Evolutionary conservation across 2,329 filamentous ascomycete genomes (phyloP), one percentile per base, ranked within the genome.

Genomic region (Colletotrichum sublineola): DNA sequence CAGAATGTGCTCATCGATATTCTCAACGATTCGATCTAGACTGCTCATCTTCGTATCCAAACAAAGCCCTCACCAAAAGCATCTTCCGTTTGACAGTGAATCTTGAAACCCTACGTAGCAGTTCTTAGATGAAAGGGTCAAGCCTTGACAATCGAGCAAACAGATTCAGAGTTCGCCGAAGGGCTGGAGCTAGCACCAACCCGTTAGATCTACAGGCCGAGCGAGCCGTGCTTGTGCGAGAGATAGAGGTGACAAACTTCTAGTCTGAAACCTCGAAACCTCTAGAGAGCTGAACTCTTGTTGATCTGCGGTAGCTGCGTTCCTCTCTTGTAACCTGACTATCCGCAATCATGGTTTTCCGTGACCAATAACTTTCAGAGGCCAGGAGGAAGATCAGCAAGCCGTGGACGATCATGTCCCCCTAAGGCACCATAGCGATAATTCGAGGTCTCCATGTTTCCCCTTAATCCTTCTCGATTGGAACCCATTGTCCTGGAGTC

Each of bases 301-400:
- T 11, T 63, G 24, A 42, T 53, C 36, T 63, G 46, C 42, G 42
- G 36, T 33, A 7, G 46, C 24, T 53, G 36, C n/a, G 11, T 53
- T 24, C 60, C 40, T 40, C 55, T 53, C 40, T 31, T 31, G 36
- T 5, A n/a, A 42, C 36, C 1, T 29, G 33, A n/a, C 46, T 20
- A 63, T 52, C 46, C 61, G 46, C 46, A 52, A 20, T 33, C 50
- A n/a, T 24, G n/a, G 46, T 52, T 52, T 52, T n/a, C 15, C 24
- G 44, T 29, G 36, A 52, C 38, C 20, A 3, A 44, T 14, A 36
- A 42, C 38, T 29, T 20, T 5, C 33, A 9, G 36, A 52, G 46
- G 33, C 61, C 42, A n/a, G 46, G 24, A 57, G 36, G 12, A 69
- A 15, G 53, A 65, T 60, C 36, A 48, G 66, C 55, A 62, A 40